phyloP scores from a whole-genome alignment of 163 green algal genomes.

The Scenedesmus sp. region DNA sequence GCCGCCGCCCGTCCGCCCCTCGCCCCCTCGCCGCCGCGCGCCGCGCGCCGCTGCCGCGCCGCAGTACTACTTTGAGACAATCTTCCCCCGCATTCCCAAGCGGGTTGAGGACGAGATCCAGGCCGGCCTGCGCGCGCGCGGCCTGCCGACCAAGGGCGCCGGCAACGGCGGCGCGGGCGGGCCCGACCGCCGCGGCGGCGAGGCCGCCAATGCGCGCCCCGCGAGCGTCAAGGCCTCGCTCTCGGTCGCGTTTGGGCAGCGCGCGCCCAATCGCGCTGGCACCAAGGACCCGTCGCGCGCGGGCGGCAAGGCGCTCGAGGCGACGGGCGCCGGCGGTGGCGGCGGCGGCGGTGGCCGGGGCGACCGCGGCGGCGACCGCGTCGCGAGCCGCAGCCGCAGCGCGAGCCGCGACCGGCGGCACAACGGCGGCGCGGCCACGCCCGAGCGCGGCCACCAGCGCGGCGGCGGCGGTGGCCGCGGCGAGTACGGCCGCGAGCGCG shows the following conservation, averaged over 20 bases:
- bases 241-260: constrained; percentile 92
- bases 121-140: constrained; percentile 65
- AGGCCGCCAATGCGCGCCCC: constrained; percentile 78
- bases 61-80: constrained; percentile 99
- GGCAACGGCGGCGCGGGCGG: constrained; percentile 87
- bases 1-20: too few species aligned
- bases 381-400: constrained; percentile 3
- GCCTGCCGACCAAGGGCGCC: constrained; percentile 74
- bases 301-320: constrained; percentile 3
- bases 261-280: constrained; percentile 85
- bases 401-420: constrained; percentile 3
- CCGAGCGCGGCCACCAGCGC: constrained; percentile 14
- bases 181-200: constrained; percentile 76
- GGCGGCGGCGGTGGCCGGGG: neutral
- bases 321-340: constrained; percentile 31
- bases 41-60: too few species aligned
- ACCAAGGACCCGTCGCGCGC: constrained; percentile 19
- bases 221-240: constrained; percentile 93
- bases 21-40: too few species aligned
- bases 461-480: constrained; percentile 4
- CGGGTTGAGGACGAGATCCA: constrained; percentile 78
- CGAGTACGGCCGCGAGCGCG: constrained; percentile 1
- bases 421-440: neutral
- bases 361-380: neutral
- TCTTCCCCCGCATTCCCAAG: constrained; percentile 96